Conservation (phyloP, 2,329 filamentous ascomycete genomes). For the Verticillium alfalfae region DNA sequence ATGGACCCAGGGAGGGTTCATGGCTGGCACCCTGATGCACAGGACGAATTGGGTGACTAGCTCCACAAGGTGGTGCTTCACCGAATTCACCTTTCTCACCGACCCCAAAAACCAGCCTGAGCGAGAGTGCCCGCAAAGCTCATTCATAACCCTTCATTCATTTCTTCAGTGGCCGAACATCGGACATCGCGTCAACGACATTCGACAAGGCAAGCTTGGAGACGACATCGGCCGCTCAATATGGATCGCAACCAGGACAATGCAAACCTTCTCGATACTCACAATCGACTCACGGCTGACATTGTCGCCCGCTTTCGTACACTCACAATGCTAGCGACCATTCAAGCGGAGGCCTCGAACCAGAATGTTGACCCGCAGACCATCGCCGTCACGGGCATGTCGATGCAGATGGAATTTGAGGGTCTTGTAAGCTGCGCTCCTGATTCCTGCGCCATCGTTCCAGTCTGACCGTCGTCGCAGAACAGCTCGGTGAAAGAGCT, state of each 20-base stretch:
- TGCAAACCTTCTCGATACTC: slow-evolving; percentile 25
- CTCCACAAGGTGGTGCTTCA: no score
- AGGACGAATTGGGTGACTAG: no score
- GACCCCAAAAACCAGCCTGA: no score
- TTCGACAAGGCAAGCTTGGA: background rate
- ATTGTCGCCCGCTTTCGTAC: slow-evolving; percentile 37
- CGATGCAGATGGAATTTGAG: slow-evolving; percentile 40
- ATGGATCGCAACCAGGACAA: slow-evolving; percentile 1
- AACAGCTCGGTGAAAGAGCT: slow-evolving; percentile 39
- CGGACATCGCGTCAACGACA: no score
- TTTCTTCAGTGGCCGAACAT: no score
- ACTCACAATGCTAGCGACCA: slow-evolving; percentile 36
- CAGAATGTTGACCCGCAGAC: slow-evolving; percentile 31
- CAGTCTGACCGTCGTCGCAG: slow-evolving; percentile 11
- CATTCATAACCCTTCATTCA: no score
- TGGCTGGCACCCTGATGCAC: no score
- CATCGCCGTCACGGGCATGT: slow-evolving; percentile 35
- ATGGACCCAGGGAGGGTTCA: no score
- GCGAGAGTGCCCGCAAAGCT: no score
- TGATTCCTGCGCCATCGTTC: no score
- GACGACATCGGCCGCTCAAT: background rate
- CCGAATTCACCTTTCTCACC: no score
- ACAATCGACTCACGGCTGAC: slow-evolving; percentile 38
- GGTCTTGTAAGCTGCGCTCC: slow-evolving; percentile 23
- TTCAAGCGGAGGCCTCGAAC: slow-evolving; percentile 31